phyloP scores from a whole-genome alignment of 805 yeast species.

The Torulaspora quercuum region DNA sequence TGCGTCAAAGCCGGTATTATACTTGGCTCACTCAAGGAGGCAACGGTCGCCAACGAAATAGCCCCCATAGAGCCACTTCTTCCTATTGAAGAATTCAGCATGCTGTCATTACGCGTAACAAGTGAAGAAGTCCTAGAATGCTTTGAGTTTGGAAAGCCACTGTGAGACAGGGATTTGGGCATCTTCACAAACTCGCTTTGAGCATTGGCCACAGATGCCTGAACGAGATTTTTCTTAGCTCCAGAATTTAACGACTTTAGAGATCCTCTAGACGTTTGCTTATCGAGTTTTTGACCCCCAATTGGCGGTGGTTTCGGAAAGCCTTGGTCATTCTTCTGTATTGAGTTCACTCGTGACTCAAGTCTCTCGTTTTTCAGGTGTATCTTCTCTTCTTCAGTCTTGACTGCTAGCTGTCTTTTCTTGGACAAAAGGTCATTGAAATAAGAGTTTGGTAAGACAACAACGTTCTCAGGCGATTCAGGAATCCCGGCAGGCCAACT shows the following conservation, averaged over 20 bases:
- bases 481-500: not conserved
- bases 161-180: conserved; percentile 2
- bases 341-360: not conserved
- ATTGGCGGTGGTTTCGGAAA: conserved; percentile 21
- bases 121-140: conserved; percentile 10
- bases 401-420: conserved; percentile 44
- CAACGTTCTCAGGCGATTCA: conserved; percentile 44
- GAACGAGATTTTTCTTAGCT: conserved; percentile 29
- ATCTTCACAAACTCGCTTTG: conserved; percentile 27
- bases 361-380: conserved; percentile 44
- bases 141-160: not conserved
- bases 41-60: conserved; percentile 49
- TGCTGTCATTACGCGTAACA: conserved; percentile 6
- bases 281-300: conserved; percentile 13
- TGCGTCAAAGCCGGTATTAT: conserved; percentile 87
- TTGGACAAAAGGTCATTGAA: conserved; percentile 54
- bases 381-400: conserved; percentile 45
- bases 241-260: conserved; percentile 15
- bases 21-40: conserved; percentile 61
- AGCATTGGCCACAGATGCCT: conserved; percentile 33
- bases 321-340: conserved; percentile 10
- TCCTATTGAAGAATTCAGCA: conserved; percentile 4
- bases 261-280: conserved; percentile 26
- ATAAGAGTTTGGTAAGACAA: conserved; percentile 61
- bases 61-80: conserved; percentile 34